Evolutionary conservation across 1,139 yeast genomes (phyloP).

Genomic region (Yamadazyma diddensiae): DNA sequence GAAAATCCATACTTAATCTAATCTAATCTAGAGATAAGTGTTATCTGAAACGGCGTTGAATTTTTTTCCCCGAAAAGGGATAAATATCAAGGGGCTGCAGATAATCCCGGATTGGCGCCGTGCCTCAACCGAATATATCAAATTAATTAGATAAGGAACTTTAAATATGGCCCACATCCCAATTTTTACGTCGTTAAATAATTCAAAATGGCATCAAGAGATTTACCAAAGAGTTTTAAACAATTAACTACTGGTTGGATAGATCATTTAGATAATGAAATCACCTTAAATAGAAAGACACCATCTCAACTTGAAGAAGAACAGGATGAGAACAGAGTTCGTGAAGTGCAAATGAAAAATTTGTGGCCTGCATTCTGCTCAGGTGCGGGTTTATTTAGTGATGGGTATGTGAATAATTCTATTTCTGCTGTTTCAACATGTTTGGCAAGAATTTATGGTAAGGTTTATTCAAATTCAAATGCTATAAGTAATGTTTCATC

Average conservation of each 20-base stretch:
- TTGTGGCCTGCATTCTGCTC: slow-evolving; percentile 79
- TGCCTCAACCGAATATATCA: too few species aligned
- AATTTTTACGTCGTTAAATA: neutral
- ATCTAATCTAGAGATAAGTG: too few species aligned
- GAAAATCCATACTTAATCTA: too few species aligned
- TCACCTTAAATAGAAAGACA: slow-evolving; percentile 25
- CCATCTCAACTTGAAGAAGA: slow-evolving; percentile 23
- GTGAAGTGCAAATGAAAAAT: slow-evolving; percentile 25
- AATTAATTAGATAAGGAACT: too few species aligned
- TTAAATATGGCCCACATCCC: neutral
- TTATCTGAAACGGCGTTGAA: too few species aligned
- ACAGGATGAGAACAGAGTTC: slow-evolving; percentile 15
- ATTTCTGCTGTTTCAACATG: slow-evolving; percentile 75
- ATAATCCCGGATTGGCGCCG: too few species aligned
- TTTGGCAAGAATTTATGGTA: slow-evolving; percentile 61
- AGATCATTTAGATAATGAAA: slow-evolving; percentile 19
- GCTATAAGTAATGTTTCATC: slow-evolving; percentile 80
- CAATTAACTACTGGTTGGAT: slow-evolving; percentile 41
- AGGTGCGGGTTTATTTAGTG: slow-evolving; percentile 89
- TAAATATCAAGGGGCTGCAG: too few species aligned
- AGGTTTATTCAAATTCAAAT: slow-evolving; percentile 53
- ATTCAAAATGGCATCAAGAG: slow-evolving; percentile 44
- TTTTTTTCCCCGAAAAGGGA: too few species aligned
- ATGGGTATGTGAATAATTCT: slow-evolving; percentile 85
- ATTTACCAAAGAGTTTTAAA: slow-evolving; percentile 44